These are phyloP conservation scores for Apocynum venetum DNA, from an alignment of 257 asterid species.

Conservation along the genomic window DNA sequence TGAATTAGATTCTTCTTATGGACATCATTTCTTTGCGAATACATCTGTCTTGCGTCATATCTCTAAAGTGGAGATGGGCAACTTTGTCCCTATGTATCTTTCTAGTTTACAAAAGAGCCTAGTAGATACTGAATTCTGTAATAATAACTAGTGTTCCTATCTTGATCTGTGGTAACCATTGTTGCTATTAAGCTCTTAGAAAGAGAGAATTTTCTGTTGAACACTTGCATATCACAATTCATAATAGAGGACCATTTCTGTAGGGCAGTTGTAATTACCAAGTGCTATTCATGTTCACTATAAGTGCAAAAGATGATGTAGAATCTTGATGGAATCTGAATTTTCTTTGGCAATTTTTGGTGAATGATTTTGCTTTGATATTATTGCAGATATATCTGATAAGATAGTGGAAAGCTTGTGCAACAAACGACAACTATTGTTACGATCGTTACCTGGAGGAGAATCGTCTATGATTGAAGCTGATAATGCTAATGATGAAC, in stretches of 20 bases:
- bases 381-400: conserved; percentile 69
- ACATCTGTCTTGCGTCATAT: background rate
- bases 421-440: conserved; percentile 71
- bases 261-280: background rate
- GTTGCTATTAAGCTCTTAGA: background rate
- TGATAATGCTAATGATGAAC: conserved; percentile 61
- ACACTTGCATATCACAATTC: background rate
- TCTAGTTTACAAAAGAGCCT: background rate
- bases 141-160: background rate
- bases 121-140: background rate
- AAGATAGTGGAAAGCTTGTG: conserved; percentile 93
- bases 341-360: background rate
- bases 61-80: background rate
- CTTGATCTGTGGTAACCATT: background rate
- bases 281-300: background rate
- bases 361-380: conserved; percentile 6
- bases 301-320: background rate
- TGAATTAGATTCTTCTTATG: background rate
- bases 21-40: background rate
- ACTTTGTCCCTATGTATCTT: background rate
- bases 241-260: background rate
- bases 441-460: conserved; percentile 59
- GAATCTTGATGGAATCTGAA: background rate
- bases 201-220: background rate
- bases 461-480: conserved; percentile 65